A percentile compares a stretch with the other conserved stretches of the same genome.
phyloP scores from a whole-genome alignment of 163 green algal genomes.

The Chlamydomonas reinhardtii region DNA sequence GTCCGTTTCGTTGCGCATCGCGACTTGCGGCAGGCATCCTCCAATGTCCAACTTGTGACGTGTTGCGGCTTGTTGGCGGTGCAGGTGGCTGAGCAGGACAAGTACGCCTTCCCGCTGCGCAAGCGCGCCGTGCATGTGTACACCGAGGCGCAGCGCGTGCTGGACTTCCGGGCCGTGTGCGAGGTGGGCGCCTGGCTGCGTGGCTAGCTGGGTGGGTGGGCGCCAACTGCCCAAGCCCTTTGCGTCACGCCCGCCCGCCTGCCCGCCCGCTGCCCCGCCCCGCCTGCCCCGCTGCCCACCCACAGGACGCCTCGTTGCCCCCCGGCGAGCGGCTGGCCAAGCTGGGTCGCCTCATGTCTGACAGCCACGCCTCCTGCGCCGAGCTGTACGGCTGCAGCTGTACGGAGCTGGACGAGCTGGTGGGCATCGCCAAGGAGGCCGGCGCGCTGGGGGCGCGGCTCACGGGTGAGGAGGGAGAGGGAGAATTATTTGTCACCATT shows the following conservation, averaged over 20 bases:
- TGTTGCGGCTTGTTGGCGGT: too few relatives aligned
- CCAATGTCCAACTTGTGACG: too few relatives aligned
- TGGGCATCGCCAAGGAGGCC: constrained; percentile 66
- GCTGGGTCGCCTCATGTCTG: constrained; percentile 92
- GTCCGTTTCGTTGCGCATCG: too few relatives aligned
- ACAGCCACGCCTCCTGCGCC: constrained; percentile 85
- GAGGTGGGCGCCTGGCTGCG: constrained; percentile 66
- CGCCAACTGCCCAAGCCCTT: too few relatives aligned
- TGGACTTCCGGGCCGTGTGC: constrained; percentile 84
- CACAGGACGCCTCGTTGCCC: background rate
- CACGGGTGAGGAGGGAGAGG: constrained; percentile 72
- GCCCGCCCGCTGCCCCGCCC: background rate
- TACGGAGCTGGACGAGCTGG: constrained; percentile 90
- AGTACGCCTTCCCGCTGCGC: constrained; percentile 82
- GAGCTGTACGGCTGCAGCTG: constrained; percentile 87
- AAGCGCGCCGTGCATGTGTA: constrained; percentile 90
- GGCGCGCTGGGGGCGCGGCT: constrained; percentile 91
- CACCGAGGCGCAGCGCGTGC: constrained; percentile 87
- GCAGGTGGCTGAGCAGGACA: constrained; percentile 52
- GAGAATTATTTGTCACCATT: too few relatives aligned
- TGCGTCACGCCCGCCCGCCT: too few relatives aligned
- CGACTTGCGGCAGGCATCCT: too few relatives aligned
- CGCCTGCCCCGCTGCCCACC: background rate
- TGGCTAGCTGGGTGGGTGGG: background rate
- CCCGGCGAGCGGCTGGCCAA: constrained; percentile 63